Evolutionary conservation across 352 stramenopile genomes (phyloP).

Genomic region (Aphanomyces invadans): DNA sequence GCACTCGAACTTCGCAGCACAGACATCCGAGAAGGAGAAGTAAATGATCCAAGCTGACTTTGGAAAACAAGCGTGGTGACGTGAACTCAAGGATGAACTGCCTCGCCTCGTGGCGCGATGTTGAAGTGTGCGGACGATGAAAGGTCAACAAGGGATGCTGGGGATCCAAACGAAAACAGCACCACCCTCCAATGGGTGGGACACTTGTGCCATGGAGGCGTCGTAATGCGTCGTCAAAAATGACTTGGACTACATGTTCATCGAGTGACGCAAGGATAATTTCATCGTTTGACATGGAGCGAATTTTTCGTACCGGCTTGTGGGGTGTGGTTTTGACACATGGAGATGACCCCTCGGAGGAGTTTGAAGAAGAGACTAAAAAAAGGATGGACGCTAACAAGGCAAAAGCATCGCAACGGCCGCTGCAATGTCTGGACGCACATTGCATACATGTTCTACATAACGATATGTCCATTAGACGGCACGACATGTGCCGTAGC

Average conservation of each 20-base stretch:
- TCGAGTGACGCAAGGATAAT: background rate
- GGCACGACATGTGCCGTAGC: background rate
- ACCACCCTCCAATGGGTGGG: conserved; percentile 69
- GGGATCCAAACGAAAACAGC: conserved; percentile 45
- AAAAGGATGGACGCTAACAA: conserved; percentile 69
- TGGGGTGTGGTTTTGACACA: conserved; percentile 44
- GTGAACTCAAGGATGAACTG: conserved; percentile 67
- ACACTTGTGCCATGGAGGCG: conserved; percentile 53
- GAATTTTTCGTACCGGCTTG: conserved; percentile 36
- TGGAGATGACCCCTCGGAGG: conserved; percentile 57
- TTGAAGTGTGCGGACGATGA: conserved; percentile 61
- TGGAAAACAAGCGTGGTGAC: conserved; percentile 53
- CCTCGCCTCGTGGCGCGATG: conserved; percentile 42
- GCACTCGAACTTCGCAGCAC: conserved; percentile 67
- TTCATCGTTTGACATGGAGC: conserved; percentile 27
- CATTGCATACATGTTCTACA: conserved; percentile 23
- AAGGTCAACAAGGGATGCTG: conserved; percentile 61
- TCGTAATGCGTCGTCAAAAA: conserved; percentile 57
- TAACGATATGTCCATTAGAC: background rate
- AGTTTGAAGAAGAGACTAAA: conserved; percentile 83
- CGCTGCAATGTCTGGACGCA: conserved; percentile 24
- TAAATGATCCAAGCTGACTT: conserved; percentile 71
- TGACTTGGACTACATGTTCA: conserved; percentile 33
- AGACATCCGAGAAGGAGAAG: conserved; percentile 66
- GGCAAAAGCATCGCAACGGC: conserved; percentile 48